Conservation (phyloP, 345 rosid genomes). For the Crucihimalaya himalaica region DNA sequence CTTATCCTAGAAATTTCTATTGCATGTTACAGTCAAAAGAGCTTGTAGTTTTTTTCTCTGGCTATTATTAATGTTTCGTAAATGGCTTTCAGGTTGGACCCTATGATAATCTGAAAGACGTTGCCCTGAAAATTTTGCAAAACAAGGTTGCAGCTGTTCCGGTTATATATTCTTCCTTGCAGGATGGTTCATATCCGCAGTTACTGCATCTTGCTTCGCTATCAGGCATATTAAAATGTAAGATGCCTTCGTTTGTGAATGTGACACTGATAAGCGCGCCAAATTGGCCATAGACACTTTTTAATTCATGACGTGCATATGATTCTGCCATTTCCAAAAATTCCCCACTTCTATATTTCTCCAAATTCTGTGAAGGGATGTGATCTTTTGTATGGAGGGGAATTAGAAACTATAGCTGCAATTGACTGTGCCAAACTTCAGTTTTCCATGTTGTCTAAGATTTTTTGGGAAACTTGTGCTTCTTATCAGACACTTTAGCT, state of each 20-base stretch:
- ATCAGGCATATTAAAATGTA: constrained; percentile 90
- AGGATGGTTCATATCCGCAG: constrained; percentile 72
- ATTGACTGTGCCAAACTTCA: constrained; percentile 1
- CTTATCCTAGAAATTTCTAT: constrained; percentile 13
- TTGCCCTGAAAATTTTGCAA: constrained; percentile 78
- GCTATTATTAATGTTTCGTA: constrained; percentile 19
- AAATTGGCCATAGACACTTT: constrained; percentile 5
- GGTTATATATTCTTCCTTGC: constrained; percentile 56
- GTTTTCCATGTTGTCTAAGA: background rate
- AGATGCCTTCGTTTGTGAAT: constrained; percentile 36
- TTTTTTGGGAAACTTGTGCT: background rate
- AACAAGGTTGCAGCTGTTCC: constrained; percentile 81
- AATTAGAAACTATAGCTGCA: constrained; percentile 15
- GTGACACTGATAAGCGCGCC: constrained; percentile 13
- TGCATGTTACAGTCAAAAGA: constrained; percentile 20
- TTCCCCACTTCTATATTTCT: background rate
- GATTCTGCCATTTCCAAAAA: background rate
- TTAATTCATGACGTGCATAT: background rate
- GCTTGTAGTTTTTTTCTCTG: constrained; percentile 7
- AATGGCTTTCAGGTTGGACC: constrained; percentile 79
- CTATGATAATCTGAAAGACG: constrained; percentile 78
- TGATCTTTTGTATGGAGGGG: background rate
- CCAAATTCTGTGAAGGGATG: constrained; percentile 14
- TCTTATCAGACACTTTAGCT: constrained; percentile 24
- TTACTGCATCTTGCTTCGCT: constrained; percentile 92